phyloP scores from a whole-genome alignment of 1,284 basidiomycete species.

The Cryptococcus amylolentus region DNA sequence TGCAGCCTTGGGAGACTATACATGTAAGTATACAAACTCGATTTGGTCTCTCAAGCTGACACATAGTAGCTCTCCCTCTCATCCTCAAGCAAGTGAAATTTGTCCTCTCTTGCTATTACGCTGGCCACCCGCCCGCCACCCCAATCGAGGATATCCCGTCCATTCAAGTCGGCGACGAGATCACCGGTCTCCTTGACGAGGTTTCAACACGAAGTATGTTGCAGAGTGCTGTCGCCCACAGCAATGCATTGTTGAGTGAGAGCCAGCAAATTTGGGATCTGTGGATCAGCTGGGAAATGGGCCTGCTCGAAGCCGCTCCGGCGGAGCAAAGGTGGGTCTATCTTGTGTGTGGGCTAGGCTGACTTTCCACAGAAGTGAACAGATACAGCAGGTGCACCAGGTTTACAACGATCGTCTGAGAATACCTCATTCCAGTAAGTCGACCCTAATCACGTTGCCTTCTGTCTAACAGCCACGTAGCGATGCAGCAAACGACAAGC shows the following conservation, averaged over 20 bases:
- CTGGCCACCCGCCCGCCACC: slow-evolving; percentile 45
- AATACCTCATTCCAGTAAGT: slow-evolving; percentile 44
- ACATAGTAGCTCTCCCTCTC: slow-evolving; percentile 62
- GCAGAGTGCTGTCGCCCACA: slow-evolving; percentile 55
- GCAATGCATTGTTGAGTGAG: slow-evolving; percentile 56
- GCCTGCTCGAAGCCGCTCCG: slow-evolving; percentile 55
- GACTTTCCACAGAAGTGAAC: slow-evolving; percentile 21
- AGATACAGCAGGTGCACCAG: slow-evolving; percentile 38
- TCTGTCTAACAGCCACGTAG: slow-evolving; percentile 22
- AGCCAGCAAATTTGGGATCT: slow-evolving; percentile 69
- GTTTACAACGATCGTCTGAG: slow-evolving; percentile 44
- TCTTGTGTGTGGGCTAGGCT: not conserved
- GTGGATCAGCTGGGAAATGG: slow-evolving; percentile 70
- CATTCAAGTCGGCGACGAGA: slow-evolving; percentile 44
- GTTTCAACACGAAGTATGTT: slow-evolving; percentile 61
- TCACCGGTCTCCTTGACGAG: slow-evolving; percentile 47
- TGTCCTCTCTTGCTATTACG: slow-evolving; percentile 52
- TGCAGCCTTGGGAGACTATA: slow-evolving; percentile 71
- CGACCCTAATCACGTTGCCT: not conserved
- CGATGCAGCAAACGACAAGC: slow-evolving; percentile 70
- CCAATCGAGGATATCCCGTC: slow-evolving; percentile 31
- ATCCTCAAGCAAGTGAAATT: slow-evolving; percentile 68
- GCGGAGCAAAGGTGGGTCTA: slow-evolving; percentile 54
- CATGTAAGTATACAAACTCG: slow-evolving; percentile 60
- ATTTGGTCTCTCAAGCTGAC: slow-evolving; percentile 10